Conservation (phyloP, 1,284 basidiomycete species). For the Ganoderma leucocontextum region DNA sequence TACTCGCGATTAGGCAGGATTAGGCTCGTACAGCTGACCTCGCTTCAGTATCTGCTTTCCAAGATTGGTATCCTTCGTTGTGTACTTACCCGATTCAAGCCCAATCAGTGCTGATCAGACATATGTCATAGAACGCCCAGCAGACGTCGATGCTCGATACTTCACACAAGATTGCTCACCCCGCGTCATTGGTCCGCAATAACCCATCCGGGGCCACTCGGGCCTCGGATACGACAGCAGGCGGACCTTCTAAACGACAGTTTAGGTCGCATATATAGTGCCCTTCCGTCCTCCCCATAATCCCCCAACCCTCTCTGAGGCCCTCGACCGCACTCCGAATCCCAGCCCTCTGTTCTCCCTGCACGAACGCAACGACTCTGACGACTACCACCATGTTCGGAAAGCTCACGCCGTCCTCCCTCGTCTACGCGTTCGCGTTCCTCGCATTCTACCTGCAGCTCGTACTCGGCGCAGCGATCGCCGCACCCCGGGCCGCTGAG, state of each 20-base stretch:
- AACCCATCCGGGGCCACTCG: not conserved
- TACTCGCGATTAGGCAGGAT: no score
- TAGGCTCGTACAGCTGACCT: no score
- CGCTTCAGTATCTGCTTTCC: no score
- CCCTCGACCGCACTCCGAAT: not conserved
- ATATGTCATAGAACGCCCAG: no score
- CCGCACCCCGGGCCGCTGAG: conserved; percentile 9
- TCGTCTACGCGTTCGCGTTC: conserved; percentile 17
- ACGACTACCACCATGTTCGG: conserved; percentile 18
- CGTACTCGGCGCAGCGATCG: conserved; percentile 20
- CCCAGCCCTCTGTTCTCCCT: not conserved
- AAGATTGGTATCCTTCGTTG: no score
- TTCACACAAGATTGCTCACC: not conserved
- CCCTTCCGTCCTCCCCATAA: no score
- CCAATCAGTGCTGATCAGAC: no score
- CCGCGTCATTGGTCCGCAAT: conserved; percentile 4
- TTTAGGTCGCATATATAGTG: not conserved
- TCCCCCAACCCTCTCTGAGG: not conserved
- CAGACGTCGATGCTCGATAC: no score
- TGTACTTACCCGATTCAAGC: no score
- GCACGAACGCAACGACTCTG: not conserved
- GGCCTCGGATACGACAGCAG: not conserved
- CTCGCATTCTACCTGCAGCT: conserved; percentile 24
- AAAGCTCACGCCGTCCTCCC: conserved; percentile 13
- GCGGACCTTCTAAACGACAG: not conserved